Base-by-base conservation (phyloP, 2,329 filamentous ascomycete genomes). In the Colletotrichum phormii region DNA sequence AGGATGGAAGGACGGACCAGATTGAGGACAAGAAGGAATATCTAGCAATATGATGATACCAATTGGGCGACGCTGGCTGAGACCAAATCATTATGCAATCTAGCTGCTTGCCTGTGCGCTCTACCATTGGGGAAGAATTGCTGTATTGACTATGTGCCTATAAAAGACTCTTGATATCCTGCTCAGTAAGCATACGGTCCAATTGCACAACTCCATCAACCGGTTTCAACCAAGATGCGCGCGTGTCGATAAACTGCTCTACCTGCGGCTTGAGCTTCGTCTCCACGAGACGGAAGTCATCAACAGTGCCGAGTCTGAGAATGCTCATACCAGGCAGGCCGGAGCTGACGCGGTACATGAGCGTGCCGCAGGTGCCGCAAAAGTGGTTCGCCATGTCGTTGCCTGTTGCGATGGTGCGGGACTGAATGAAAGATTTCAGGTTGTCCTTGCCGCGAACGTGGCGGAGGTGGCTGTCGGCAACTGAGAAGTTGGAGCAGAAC, bases 381-480 rank as follows among this genome's bases (percentile, higher is more conserved):
- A 92, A 93, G 77, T 85, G 82, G 76, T 92, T 92, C 6, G 87
- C 87, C 90, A 92, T 93, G 6, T 64, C 79, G 67, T 85, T 83
- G 5, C 83, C 84, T 0, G 84, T 82, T 0, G 74, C 82, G 58
- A 89, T 85, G 0, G 89, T 90, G 22, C 81, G 77, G 2, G 76
- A 77, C 75, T 90, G 86, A 4, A 77, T 75, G 71, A 81, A 91
- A 0, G 76, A 74, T n/a, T 78, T 87, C n/a, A 91, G 82, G 35
- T 85, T 86, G 0, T 88, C 86, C 4, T 81, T 79, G 11, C 89
- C 89, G 11, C 89, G 87, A 0, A 88, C 9, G 75, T 90, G 85
- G 58, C 78, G 84, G 0, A 90, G 75, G 70, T 86, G 71, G 0
- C 78, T 76, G 77, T 89, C 83, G 15, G 77, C 74, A 46, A 90